Percentiles rank a stretch among this genome's conserved stretches.
These are phyloP conservation scores for Filobasidium floriforme DNA, from an alignment of 768 basidiomycete genomes.

Conservation along the genomic window DNA sequence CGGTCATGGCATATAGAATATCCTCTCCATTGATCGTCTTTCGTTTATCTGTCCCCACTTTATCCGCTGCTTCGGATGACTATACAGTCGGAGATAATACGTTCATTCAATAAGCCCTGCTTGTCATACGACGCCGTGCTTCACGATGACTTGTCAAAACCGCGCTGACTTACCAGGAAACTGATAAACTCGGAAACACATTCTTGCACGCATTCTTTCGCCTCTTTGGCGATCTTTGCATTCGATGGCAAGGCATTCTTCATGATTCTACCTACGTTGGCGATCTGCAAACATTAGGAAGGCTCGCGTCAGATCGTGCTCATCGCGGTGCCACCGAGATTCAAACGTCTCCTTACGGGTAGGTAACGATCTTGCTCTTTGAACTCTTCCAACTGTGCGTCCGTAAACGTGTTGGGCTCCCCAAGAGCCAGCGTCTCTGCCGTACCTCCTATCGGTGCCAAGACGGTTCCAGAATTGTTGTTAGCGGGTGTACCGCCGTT, in stretches of 20 bases:
- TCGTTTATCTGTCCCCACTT: slow-evolving; percentile 85
- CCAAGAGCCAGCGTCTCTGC: not conserved
- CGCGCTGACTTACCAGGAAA: slow-evolving; percentile 58
- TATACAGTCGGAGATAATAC: slow-evolving; percentile 40
- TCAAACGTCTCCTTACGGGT: slow-evolving; percentile 56
- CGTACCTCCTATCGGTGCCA: not conserved
- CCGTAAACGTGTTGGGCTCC: slow-evolving; percentile 53
- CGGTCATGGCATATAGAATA: slow-evolving; percentile 86
- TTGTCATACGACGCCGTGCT: not conserved
- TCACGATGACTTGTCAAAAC: not conserved
- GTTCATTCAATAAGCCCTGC: not conserved
- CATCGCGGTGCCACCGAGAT: not conserved
- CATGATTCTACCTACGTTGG: slow-evolving; percentile 97
- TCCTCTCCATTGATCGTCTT: slow-evolving; percentile 98
- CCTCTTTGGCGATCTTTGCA: slow-evolving; percentile 95
- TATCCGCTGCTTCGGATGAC: slow-evolving; percentile 86
- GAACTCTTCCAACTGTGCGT: slow-evolving; percentile 88
- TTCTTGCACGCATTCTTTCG: slow-evolving; percentile 97
- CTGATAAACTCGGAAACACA: slow-evolving; percentile 97
- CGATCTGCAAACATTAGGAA: slow-evolving; percentile 57
- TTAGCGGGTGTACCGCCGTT: not conserved
- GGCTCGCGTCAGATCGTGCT: not conserved
- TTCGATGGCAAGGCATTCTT: slow-evolving; percentile 78
- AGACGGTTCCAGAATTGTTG: not conserved
- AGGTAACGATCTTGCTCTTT: slow-evolving; percentile 90